Conservation (phyloP, 306 rosid genomes). For the Quercus glauca region DNA sequence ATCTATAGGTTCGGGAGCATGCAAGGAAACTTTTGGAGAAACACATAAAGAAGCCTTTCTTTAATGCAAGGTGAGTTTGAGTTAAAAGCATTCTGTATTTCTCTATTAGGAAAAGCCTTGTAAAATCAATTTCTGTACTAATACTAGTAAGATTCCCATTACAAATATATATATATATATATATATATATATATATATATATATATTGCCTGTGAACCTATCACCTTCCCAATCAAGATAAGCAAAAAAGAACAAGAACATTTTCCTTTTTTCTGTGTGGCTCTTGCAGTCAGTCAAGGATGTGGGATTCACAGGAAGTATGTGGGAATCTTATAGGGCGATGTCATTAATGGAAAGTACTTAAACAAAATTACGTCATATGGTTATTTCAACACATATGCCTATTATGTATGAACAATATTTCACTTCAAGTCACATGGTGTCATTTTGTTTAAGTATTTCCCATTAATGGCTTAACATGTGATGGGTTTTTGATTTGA, state of each 20-base stretch:
- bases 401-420: no score
- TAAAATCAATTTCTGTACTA: not conserved
- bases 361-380: no score
- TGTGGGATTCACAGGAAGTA: not conserved
- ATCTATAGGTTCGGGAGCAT: constrained; percentile 82
- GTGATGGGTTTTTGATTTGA: no score
- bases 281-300: not conserved
- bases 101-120: not conserved
- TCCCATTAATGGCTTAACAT: no score
- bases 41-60: constrained; percentile 76
- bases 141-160: not conserved
- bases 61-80: constrained; percentile 59
- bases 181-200: not conserved
- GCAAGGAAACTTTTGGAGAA: constrained; percentile 95
- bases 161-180: not conserved
- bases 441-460: no score
- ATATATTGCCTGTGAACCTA: not conserved
- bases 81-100: not conserved
- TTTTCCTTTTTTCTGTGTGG: not conserved
- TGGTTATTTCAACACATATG: no score
- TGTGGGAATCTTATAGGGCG: no score
- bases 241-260: not conserved
- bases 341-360: no score
- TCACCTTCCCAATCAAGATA: not conserved
- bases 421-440: no score